A percentile compares a stretch with the other conserved stretches of the same genome.
Evolutionary conservation across 352 stramenopile species (phyloP).

Genomic region (Globisporangium paddicum): DNA sequence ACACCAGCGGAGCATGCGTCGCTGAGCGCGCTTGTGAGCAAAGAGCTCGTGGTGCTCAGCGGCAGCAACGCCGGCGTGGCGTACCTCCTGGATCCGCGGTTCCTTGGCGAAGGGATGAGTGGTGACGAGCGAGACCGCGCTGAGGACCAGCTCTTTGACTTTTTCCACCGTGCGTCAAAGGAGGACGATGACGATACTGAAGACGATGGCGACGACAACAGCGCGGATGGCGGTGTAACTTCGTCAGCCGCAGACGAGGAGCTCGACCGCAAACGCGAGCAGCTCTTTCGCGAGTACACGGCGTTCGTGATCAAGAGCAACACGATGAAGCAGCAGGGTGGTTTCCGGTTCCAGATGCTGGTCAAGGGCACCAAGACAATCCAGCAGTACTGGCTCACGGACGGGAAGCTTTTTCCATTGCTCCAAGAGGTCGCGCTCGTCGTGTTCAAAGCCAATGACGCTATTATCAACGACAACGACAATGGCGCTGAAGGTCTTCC

Average conservation of each 20-base stretch:
- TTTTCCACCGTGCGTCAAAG: slow-evolving; percentile 1
- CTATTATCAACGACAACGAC: not conserved
- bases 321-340: slow-evolving; percentile 11
- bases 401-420: slow-evolving; percentile 23
- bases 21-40: not conserved
- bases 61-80: slow-evolving; percentile 3
- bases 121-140: slow-evolving; percentile 26
- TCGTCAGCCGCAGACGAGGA: not conserved
- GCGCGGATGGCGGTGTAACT: too few species aligned
- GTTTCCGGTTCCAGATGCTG: slow-evolving; percentile 28
- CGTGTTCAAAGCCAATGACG: slow-evolving; percentile 12
- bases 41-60: not conserved
- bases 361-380: slow-evolving; percentile 24
- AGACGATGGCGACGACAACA: not conserved
- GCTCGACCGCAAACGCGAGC: slow-evolving; percentile 9
- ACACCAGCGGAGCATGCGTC: not conserved
- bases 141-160: slow-evolving; percentile 27
- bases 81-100: slow-evolving; percentile 13
- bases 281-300: slow-evolving; percentile 25
- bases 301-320: slow-evolving; percentile 28
- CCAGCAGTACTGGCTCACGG: slow-evolving; percentile 29
- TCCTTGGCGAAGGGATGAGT: slow-evolving; percentile 12
- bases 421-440: slow-evolving; percentile 23
- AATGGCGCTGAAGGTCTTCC: too few species aligned
- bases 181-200: not conserved